These are phyloP conservation scores for Letharia lupina DNA, from an alignment of 495 filamentous ascomycete genomes.

Conservation along the genomic window DNA sequence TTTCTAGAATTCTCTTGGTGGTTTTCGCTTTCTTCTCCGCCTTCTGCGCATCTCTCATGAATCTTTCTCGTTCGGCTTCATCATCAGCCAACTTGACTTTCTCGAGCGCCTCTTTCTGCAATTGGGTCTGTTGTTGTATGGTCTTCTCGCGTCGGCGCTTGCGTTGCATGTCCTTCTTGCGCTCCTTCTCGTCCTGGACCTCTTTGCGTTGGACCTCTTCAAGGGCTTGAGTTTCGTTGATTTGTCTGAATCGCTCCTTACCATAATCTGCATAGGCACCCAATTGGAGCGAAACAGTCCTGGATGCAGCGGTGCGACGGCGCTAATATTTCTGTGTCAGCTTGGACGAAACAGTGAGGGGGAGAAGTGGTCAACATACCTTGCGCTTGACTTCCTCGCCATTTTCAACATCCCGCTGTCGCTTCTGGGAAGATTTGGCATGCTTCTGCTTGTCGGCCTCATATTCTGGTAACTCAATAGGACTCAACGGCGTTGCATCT, in stretches of 20 bases:
- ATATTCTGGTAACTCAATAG: slow-evolving; percentile 56
- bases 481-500: slow-evolving; percentile 57
- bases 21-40: slow-evolving; percentile 82
- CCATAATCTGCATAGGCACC: slow-evolving; percentile 45
- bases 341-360: slow-evolving; percentile 25
- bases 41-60: slow-evolving; percentile 70
- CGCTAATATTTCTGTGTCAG: slow-evolving; percentile 38
- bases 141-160: slow-evolving; percentile 96
- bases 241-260: slow-evolving; percentile 45
- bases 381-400: slow-evolving; percentile 52
- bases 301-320: slow-evolving; percentile 44
- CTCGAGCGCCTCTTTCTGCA: slow-evolving; percentile 70
- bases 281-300: slow-evolving; percentile 45
- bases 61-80: slow-evolving; percentile 66
- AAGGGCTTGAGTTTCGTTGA: slow-evolving; percentile 60
- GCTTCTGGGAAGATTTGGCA: slow-evolving; percentile 47
- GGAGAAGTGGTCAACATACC: slow-evolving; percentile 34
- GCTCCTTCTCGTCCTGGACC: slow-evolving; percentile 90
- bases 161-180: slow-evolving; percentile 99
- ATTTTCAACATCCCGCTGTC: slow-evolving; percentile 49
- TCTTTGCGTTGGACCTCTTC: slow-evolving; percentile 83
- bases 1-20: slow-evolving; percentile 72
- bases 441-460: slow-evolving; percentile 50
- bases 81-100: slow-evolving; percentile 68
- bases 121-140: slow-evolving; percentile 73